phyloP scores from a whole-genome alignment of 2,329 filamentous ascomycete genomes.

The Neopestalotiopsis clavispora region DNA sequence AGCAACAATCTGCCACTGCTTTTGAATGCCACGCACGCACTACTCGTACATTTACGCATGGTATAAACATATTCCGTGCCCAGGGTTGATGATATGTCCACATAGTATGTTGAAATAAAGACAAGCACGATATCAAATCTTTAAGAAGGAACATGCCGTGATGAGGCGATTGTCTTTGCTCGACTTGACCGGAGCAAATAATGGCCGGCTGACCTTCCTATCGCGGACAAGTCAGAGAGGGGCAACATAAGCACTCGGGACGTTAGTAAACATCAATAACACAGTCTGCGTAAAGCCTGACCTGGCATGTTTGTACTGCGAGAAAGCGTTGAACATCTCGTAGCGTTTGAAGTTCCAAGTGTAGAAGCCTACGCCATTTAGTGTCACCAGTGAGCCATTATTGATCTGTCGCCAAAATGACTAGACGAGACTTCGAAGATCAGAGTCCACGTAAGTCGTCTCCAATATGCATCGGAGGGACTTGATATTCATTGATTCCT shows the following conservation, averaged over 20 bases:
- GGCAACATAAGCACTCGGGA: not conserved
- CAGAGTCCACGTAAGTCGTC: not conserved
- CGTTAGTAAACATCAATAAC: not conserved
- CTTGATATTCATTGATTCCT: not conserved
- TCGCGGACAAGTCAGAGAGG: constrained; percentile 8
- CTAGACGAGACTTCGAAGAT: constrained; percentile 23
- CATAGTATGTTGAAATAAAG: too few species aligned
- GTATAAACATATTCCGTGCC: too few species aligned
- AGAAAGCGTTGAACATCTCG: not conserved
- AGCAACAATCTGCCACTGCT: too few species aligned
- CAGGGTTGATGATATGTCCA: too few species aligned
- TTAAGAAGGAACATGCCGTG: too few species aligned
- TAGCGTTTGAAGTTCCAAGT: not conserved
- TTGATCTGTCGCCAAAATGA: constrained; percentile 25
- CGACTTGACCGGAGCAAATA: not conserved
- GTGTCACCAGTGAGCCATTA: not conserved
- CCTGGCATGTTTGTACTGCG: not conserved
- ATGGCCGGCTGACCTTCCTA: constrained; percentile 10
- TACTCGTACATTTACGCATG: too few species aligned
- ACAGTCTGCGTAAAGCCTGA: not conserved
- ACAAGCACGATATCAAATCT: too few species aligned
- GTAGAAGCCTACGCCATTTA: not conserved
- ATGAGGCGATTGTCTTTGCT: too few species aligned
- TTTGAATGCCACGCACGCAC: too few species aligned
- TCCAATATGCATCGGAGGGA: not conserved